Conservation (phyloP, 495 filamentous ascomycete genomes). For the Lichenothelia convexa region DNA sequence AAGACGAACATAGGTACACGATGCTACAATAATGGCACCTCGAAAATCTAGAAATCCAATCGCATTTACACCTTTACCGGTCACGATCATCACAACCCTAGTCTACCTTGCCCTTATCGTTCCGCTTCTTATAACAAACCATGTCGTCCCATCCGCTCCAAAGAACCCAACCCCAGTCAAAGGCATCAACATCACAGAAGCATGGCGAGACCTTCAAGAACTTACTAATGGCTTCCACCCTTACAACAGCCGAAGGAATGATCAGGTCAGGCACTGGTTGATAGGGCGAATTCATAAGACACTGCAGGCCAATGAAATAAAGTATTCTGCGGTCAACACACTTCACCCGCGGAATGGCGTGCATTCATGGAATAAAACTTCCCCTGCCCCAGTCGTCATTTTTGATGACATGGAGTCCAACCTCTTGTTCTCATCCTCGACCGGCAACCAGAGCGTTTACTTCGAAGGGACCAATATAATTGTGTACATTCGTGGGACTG, state of each 20-base stretch:
- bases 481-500: constrained; percentile 69
- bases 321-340: constrained; percentile 11
- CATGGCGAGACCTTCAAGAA: constrained; percentile 66
- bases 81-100: constrained; percentile 19
- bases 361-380: not conserved
- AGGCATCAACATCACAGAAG: constrained; percentile 61
- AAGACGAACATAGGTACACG: too few relatives aligned
- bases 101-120: constrained; percentile 23
- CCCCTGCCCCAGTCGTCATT: constrained; percentile 32
- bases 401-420: constrained; percentile 74
- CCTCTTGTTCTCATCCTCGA: constrained; percentile 33
- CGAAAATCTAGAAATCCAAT: constrained; percentile 30
- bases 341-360: not conserved
- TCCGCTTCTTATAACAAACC: constrained; percentile 48
- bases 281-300: constrained; percentile 52
- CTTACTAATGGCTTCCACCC: constrained; percentile 69
- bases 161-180: constrained; percentile 29
- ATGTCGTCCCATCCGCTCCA: constrained; percentile 53
- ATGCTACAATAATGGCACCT: constrained; percentile 10
- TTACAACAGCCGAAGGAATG: constrained; percentile 71
- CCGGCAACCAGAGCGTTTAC: constrained; percentile 39
- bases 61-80: constrained; percentile 32
- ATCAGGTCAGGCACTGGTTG: constrained; percentile 61
- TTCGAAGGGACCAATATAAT: constrained; percentile 89
- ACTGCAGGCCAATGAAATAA: constrained; percentile 33